Conservation (phyloP, 2,329 filamentous ascomycete genomes). For the Colletotrichum sp. region DNA sequence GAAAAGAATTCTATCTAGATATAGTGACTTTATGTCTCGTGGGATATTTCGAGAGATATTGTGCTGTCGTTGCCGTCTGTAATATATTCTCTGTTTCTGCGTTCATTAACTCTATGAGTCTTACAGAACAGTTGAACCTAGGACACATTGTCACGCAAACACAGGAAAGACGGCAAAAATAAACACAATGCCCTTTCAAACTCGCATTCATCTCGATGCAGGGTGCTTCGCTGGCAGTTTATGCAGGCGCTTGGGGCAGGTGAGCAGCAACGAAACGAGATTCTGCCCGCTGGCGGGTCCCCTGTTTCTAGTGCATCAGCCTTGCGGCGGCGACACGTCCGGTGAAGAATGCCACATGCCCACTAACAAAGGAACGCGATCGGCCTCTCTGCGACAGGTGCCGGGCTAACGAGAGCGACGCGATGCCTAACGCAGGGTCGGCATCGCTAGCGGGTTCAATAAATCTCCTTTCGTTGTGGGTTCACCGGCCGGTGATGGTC, state of each 20-base stretch:
- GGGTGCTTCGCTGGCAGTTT: neutral
- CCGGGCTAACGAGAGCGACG: neutral
- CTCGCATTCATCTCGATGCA: neutral
- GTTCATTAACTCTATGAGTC: neutral
- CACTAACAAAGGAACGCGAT: neutral
- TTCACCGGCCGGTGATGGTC: neutral
- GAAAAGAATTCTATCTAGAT: no score
- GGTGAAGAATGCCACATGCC: neutral
- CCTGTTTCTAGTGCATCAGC: neutral
- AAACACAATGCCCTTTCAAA: rapidly evolving
- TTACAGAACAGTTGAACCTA: neutral
- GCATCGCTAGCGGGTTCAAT: neutral
- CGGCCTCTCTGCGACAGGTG: neutral
- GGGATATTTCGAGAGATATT: neutral
- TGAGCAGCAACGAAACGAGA: neutral
- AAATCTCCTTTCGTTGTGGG: neutral
- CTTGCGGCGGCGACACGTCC: neutral
- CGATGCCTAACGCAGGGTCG: neutral
- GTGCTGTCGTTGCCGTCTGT: neutral
- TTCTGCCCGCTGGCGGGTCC: neutral
- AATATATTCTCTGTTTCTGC: neutral
- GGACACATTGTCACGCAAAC: neutral
- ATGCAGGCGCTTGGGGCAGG: neutral
- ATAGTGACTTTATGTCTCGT: neutral
- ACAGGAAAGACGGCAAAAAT: neutral